Base-by-base conservation (phyloP, 2,329 filamentous ascomycete species). In the Ophiocordyceps camponoti-floridani region DNA sequence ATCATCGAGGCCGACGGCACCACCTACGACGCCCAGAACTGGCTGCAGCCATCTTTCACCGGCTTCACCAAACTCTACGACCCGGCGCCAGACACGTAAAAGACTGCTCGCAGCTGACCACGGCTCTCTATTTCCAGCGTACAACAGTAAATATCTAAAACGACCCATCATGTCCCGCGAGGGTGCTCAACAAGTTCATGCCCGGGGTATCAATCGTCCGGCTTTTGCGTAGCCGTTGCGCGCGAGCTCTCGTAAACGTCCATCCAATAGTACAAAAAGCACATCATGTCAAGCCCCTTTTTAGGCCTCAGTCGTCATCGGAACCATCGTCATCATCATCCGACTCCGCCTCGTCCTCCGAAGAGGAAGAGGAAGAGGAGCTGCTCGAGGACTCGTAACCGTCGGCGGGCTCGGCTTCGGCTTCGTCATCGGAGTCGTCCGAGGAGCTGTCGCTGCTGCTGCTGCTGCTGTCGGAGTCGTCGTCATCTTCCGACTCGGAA, bases 21-120 rank as follows among this genome's bases (percentile, higher is more conserved):
- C 40, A 68, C 66, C 45, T 98, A 96, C 61, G 91, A 96, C 62
- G 73, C 73, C 63, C 72, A 72, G 62, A 98, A 98, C 63, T 96
- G 91, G 91, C 63, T 98, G 60, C 89, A 95, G 66, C 86, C 88
- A 47, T 82, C 86, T 0, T 67, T 70, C 38, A 74, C 75, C 40
- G 88, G 85, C 0, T 95, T 98, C 57, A 88, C 82, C 7, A 81
- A 64, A 58, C 56, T 88, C 49, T 77, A 37, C 35, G 6, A 37
- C 14, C 35, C 35, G 4, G 35, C n/a, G 3, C 35, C 23, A 23
- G 23, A 23, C 23, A 23, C 23, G 23, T 23, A 37, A 16, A 4
- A n/a, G 14, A 37, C 35, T 16, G 35, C 35, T 7, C 35, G 16
- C 14, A 14, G 14, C 35, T 37, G 35, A 37, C 35, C 35, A 37